Conservation (phyloP, 306 rosid species). For the Lathyrus aphaca region DNA sequence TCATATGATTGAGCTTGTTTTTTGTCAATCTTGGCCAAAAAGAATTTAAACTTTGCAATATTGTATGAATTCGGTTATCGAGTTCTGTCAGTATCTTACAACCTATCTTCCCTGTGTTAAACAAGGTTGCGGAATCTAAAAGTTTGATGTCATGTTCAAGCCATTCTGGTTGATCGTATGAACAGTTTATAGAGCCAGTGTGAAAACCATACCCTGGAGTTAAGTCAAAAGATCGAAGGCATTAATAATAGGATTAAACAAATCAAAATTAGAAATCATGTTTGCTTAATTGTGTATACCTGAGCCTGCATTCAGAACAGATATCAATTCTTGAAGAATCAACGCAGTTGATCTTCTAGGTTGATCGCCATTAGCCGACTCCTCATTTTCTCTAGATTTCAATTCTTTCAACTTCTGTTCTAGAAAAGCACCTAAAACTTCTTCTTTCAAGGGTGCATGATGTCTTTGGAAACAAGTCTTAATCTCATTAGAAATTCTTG, state of each 20-base stretch:
- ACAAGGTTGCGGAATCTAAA: conserved; percentile 59
- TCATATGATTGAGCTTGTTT: conserved; percentile 50
- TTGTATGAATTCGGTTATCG: conserved; percentile 40
- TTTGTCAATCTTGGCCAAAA: conserved; percentile 47
- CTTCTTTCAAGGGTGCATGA: conserved; percentile 48
- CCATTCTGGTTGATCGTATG: conserved; percentile 42
- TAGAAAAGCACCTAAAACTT: conserved; percentile 62
- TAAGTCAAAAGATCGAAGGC: conserved; percentile 26
- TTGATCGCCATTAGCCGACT: conserved; percentile 43
- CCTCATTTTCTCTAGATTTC: conserved; percentile 53
- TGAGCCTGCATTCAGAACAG: conserved; percentile 60
- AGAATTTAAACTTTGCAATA: conserved; percentile 42
- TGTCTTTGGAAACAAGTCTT: conserved; percentile 44
- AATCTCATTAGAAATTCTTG: conserved; percentile 28
- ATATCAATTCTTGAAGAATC: conserved; percentile 71
- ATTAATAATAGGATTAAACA: conserved; percentile 4
- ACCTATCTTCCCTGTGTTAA: conserved; percentile 37
- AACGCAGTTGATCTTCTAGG: conserved; percentile 49
- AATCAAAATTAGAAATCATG: neutral
- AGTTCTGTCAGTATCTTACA: conserved; percentile 41
- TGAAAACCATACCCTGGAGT: conserved; percentile 54
- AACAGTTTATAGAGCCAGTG: conserved; percentile 45
- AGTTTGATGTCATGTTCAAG: conserved; percentile 44
- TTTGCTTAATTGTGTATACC: conserved; percentile 47
- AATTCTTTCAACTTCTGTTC: conserved; percentile 71